Base-by-base conservation (phyloP, 169 alveolate species). In the Cyclospora cayetanensis region DNA sequence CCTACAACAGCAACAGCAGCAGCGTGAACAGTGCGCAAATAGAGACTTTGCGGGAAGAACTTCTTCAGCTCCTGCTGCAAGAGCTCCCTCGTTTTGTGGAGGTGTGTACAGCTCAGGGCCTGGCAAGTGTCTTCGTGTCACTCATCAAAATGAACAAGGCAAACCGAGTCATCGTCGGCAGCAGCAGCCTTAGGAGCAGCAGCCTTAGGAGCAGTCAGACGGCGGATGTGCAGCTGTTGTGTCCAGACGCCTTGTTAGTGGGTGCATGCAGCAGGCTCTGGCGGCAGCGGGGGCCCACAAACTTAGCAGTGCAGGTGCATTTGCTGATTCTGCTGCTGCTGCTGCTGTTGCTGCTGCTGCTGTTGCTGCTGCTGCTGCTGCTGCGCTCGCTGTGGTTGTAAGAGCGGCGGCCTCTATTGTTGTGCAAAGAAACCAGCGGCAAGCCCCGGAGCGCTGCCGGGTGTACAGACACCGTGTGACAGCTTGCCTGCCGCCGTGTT, bases 271-370 rank as follows among this genome's bases (percentile, higher is more conserved):
- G 70, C 70, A 55, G 27, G 1, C 70, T 9, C 70, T 55, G 70
- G 70, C 70, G 27, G 70, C 9, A 18, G 27, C 70, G 22, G 22
- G 27, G 0, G 0, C 9, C 27, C 5, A n/a, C 70, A 1, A n/a
- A 55, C 70, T 0, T 34, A 11, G 22, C 70, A 0, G 22, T 34
- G 22, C 70, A 55, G 70, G 70, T 55, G 9, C n/a, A n/a, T n/a
- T n/a, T n/a, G n/a, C n/a, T 1, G 70, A 5, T 55, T 27, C 3
- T 55, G 70, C 3, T 55, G 70, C 3, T 55, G 70, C 70, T 55
- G 70, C 70, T 55, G 70, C 70, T 55, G 70, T 1, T 55, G n/a
- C n/a, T n/a, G n/a, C 70, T 55, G 70, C 70, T 55, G 70, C 70
- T 55, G 70, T 34, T 55, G 70, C 18, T 50, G 63, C 63, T 50